A percentile compares a stretch with the other conserved stretches of the same genome.
phyloP scores from a whole-genome alignment of 2,329 filamentous ascomycete genomes.

The Botryosphaeria dothidea region DNA sequence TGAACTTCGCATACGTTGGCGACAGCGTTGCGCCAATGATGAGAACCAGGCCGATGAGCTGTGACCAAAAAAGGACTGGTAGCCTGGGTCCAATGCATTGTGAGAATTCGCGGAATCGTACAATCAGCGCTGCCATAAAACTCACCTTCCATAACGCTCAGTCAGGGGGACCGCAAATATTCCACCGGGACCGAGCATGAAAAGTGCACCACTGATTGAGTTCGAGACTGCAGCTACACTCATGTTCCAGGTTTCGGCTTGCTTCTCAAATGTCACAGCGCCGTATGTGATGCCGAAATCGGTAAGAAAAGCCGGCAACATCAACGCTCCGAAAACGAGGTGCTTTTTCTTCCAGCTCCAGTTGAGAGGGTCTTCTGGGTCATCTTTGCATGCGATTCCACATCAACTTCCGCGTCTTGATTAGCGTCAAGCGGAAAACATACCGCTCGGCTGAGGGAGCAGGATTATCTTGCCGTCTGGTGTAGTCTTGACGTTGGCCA shows the following conservation, averaged over 20 bases:
- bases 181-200: constrained; percentile 25
- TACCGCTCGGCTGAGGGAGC: constrained; percentile 55
- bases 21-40: constrained; percentile 24
- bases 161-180: constrained; percentile 30
- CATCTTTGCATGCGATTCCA: constrained; percentile 1
- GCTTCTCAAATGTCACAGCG: constrained; percentile 16
- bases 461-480: constrained; percentile 46
- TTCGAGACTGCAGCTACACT: constrained; percentile 35
- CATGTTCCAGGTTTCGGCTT: constrained; percentile 25
- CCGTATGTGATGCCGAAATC: constrained; percentile 26
- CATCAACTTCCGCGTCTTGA: neutral
- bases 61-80: constrained; percentile 33
- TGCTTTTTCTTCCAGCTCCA: constrained; percentile 32
- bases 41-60: constrained; percentile 23
- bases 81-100: constrained; percentile 9
- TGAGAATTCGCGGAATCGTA: neutral
- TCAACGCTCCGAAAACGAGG: constrained; percentile 24
- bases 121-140: too few species aligned
- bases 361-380: constrained; percentile 33
- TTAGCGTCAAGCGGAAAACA: neutral
- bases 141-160: constrained; percentile 42
- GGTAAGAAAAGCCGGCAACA: constrained; percentile 24
- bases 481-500: constrained; percentile 34
- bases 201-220: constrained; percentile 36
- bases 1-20: constrained; percentile 25